These are phyloP conservation scores for Meyerozyma athensensis DNA, from an alignment of 1,139 yeast genomes.

Conservation along the genomic window DNA sequence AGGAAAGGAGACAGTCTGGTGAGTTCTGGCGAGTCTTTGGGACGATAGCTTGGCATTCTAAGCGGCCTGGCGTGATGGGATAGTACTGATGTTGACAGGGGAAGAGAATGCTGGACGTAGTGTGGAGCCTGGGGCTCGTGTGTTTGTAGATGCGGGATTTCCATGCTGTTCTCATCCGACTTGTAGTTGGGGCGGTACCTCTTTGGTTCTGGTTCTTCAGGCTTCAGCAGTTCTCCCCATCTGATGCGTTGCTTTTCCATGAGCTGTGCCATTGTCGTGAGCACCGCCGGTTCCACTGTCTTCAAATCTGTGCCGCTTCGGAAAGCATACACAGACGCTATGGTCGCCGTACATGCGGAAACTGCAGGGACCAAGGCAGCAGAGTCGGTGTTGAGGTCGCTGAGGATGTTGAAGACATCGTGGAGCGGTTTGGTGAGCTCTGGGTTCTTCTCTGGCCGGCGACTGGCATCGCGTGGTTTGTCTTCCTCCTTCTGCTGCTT, in stretches of 20 bases:
- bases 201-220: background rate
- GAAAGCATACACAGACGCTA: constrained; percentile 1
- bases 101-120: background rate
- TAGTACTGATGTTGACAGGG: background rate
- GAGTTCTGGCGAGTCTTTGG: constrained; percentile 2
- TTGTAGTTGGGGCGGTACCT: background rate
- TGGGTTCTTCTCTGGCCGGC: background rate
- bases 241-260: background rate
- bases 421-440: background rate
- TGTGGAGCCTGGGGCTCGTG: background rate
- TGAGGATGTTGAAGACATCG: background rate
- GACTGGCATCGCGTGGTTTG: background rate
- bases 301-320: background rate
- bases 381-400: constrained; percentile 2
- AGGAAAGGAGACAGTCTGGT: constrained; percentile 2
- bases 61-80: background rate
- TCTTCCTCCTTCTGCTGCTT: constrained; percentile 15
- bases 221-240: background rate
- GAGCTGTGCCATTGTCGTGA: background rate
- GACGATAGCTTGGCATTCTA: constrained; percentile 2
- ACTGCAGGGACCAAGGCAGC: background rate
- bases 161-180: background rate
- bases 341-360: constrained; percentile 2
- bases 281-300: background rate
- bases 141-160: background rate